Base-by-base conservation (phyloP, 1,284 basidiomycete species). In the Boletus albobrunnescens region DNA sequence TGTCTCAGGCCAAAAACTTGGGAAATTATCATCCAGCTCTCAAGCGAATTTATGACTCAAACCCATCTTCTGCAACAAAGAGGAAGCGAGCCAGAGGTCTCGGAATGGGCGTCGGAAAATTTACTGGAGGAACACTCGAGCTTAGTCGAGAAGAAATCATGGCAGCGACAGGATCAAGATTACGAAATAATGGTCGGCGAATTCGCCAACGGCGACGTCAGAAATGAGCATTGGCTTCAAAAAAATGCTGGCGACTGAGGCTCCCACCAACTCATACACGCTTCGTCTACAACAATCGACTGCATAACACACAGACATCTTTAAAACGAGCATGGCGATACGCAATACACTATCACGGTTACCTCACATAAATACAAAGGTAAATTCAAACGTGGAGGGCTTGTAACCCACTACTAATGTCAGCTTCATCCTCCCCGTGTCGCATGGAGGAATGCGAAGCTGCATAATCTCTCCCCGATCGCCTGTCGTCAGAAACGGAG, bases 21-120 rank as follows among this genome's bases (percentile, higher is more conserved):
- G 87, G 87, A 14, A 90, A 87, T 61, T 91, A 89, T 59, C 87
- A 91, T 56, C 86, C 84, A 28, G 71, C 74, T 9, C 68, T 91
- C 46, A 91, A 89, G 61, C 78, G 75, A 51, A 52, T 84, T 5
- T 88, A 81, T 56, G 78, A 78, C 28, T 63, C 71, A 1, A 63
- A 65, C 4, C 53, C 64, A 22, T 53, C 59, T 22, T 58, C 58
- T 11, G 56, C 60, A 12, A 55, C 63, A 14, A 59, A 53, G 27
- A 71, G 68, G 49, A 82, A 77, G 56, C 71, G 87, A 51, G 72
- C 77, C 31, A 74, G 78, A 55, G 88, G 87, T 3, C 62, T 91
- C 28, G 71, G 72, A 51, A 82, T 88, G 81, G 87, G 88, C 2
- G 73, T 91, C n/a, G 87, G 87, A 6, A 83, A 73, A 50, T 90